Evolutionary conservation across 192 early-diverging fungal genomes (phyloP), one percentile per base, ranked within the genome.

Genomic region (Entophlyctis luteolus): DNA sequence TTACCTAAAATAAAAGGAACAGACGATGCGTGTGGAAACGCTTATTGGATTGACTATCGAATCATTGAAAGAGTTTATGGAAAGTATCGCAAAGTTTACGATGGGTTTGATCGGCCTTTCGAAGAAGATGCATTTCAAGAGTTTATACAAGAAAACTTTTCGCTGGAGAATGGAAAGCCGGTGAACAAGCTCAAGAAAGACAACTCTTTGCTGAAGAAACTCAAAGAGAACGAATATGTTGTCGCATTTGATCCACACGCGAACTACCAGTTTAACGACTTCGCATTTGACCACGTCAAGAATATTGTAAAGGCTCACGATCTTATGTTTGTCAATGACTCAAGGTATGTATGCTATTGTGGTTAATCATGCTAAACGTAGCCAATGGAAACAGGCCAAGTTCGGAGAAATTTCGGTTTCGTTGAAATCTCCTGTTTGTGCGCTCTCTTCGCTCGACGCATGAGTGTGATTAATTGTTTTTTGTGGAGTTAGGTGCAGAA

Each of bases 1-100:
- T 42, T 63, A 18, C 62, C 62, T 10, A 10, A 14, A 10, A 25
- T 63, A 1, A 38, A 31, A 3, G 62, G 62, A 2, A 50, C 46
- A 32, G 62, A 63, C 27, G 62, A 63, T 20, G 62, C 62, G 3
- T 63, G 62, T 35, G 62, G 62, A 29, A 63, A 63, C 25, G 62
- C 62, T n/a, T 63, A 63, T 29, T 63, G 62, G 62, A 38, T 63
- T 42, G 62, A 48, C 22, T 29, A 34, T 2, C 47, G 48, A n/a
- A 63, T 63, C 48, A 27, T 63, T n/a, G 47, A 50, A 48, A 18
- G 14, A 4, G 62, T 63, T 1, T 63, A 63, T 32, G 32, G 14
- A 1, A 8, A 28, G 8, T 25, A 63, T 29, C 20, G 50, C 14
- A 50, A 50, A 14, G 29, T 50, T 6, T 63, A 20, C 50, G 29